These are phyloP conservation scores for Penicillium paradoxum DNA, from an alignment of 495 filamentous ascomycete species.

Conservation along the genomic window DNA sequence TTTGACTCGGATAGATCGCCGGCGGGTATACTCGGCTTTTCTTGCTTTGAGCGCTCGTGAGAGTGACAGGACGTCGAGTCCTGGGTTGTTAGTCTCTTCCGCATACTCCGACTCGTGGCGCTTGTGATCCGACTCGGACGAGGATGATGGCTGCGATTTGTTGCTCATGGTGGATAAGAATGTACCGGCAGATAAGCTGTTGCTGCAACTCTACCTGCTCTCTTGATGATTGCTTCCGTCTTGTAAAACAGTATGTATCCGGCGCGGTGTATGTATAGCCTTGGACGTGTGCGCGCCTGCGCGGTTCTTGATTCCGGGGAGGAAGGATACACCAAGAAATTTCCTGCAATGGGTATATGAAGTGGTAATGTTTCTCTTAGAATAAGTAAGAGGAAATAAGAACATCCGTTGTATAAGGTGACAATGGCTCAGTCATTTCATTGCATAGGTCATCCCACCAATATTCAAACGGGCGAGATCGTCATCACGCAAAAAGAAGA, in stretches of 20 bases:
- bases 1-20: constrained; percentile 70
- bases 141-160: constrained; percentile 6
- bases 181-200: neutral
- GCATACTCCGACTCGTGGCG: constrained; percentile 21
- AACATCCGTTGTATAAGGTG: constrained; percentile 1
- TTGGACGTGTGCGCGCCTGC: neutral
- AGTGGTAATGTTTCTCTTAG: neutral
- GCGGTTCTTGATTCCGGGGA: constrained; percentile 15
- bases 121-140: constrained; percentile 10
- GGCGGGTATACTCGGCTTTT: constrained; percentile 69
- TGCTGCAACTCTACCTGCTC: neutral
- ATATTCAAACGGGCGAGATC: constrained; percentile 1
- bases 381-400: neutral
- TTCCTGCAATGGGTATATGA: neutral
- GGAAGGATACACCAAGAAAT: neutral
- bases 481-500: constrained; percentile 2
- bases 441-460: constrained; percentile 11
- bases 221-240: neutral
- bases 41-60: constrained; percentile 63
- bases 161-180: constrained; percentile 10
- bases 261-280: constrained; percentile 4
- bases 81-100: constrained; percentile 16
- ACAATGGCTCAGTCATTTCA: constrained; percentile 9
- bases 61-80: constrained; percentile 40
- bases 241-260: constrained; percentile 4